These are phyloP conservation scores for Stromatinia cepivora DNA, from an alignment of 2,329 filamentous ascomycete species.

Conservation along the genomic window DNA sequence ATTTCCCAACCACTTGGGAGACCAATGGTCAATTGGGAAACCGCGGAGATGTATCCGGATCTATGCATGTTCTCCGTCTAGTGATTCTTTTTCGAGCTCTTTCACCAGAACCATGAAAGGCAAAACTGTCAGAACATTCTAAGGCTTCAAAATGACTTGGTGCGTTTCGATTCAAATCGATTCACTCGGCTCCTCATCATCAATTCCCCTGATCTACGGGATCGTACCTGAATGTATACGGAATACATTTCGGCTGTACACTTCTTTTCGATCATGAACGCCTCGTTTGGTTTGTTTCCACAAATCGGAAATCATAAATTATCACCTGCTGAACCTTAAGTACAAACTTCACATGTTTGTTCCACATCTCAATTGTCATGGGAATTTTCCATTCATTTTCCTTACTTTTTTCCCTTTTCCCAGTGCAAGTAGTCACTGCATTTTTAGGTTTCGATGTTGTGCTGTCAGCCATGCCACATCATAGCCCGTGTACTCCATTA, in stretches of 20 bases:
- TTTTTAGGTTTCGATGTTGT: slow-evolving; percentile 4
- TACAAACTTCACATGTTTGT: background rate
- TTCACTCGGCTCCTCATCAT: background rate
- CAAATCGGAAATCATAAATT: background rate
- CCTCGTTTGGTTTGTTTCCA: background rate
- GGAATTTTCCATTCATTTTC: background rate
- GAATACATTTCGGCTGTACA: background rate
- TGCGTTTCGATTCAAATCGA: background rate
- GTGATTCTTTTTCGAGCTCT: background rate
- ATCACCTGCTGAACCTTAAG: background rate
- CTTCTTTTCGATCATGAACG: background rate
- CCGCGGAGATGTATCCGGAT: background rate
- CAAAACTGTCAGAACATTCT: background rate
- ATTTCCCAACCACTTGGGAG: background rate
- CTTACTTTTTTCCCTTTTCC: background rate
- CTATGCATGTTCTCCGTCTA: background rate
- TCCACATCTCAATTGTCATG: slow-evolving; percentile 9
- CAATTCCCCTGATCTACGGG: background rate
- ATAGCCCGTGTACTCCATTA: slow-evolving; percentile 10
- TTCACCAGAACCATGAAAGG: background rate
- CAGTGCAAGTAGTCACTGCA: background rate
- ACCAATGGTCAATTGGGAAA: background rate
- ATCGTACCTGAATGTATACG: background rate
- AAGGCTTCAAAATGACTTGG: background rate
- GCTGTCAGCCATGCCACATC: slow-evolving; percentile 5